These are phyloP conservation scores for Wickerhamiella kurtzmanii DNA, from an alignment of 805 yeast genomes.

Conservation along the genomic window DNA sequence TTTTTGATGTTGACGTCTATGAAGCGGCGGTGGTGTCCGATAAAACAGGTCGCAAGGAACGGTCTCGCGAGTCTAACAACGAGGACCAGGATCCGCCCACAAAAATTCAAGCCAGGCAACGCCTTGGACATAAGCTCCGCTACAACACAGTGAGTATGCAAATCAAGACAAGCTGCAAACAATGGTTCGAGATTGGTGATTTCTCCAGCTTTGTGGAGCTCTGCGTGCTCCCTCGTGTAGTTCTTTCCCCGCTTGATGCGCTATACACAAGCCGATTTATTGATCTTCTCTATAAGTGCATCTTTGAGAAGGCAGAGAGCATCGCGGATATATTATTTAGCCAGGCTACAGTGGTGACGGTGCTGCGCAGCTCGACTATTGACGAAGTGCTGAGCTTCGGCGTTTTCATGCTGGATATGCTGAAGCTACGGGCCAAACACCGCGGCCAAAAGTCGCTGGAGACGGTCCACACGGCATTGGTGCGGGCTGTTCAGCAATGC, in stretches of 20 bases:
- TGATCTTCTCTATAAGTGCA: background rate
- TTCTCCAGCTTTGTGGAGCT: background rate
- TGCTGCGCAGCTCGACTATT: conserved; percentile 8
- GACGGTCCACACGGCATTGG: background rate
- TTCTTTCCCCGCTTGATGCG: conserved; percentile 12
- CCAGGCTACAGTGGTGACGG: conserved; percentile 6
- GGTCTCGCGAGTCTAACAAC: background rate
- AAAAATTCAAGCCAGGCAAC: no score
- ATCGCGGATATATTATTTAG: conserved; percentile 1
- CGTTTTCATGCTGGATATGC: conserved; percentile 7
- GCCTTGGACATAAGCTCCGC: background rate
- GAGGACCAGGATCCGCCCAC: no score
- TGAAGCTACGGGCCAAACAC: background rate
- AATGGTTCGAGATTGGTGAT: background rate
- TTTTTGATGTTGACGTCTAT: background rate
- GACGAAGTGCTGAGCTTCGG: conserved; percentile 14
- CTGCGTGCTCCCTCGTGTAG: conserved; percentile 7
- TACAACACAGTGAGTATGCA: background rate
- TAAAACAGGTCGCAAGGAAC: background rate
- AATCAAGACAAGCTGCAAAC: background rate
- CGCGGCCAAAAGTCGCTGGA: background rate
- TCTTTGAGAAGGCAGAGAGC: background rate
- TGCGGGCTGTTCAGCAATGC: background rate
- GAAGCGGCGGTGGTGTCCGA: background rate
- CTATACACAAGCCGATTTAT: conserved; percentile 12